phyloP scores from a whole-genome alignment of 2,329 filamentous ascomycete species.

The Fusarium anguioides region DNA sequence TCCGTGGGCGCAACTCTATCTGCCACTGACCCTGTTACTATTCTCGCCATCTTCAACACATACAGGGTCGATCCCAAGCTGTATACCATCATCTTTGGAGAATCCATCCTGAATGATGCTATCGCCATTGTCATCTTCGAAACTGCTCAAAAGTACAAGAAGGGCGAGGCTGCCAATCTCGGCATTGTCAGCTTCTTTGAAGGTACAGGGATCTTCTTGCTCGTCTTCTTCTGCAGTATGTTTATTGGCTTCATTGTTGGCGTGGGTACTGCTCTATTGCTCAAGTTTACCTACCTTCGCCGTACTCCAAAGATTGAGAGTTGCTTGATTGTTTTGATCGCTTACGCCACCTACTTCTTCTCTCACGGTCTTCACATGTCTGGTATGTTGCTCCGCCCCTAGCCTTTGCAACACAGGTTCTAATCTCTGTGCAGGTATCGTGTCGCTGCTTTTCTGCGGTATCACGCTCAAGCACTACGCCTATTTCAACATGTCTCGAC shows the following conservation, averaged over 20 bases:
- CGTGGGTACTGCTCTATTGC: slow-evolving; percentile 83
- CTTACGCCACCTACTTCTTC: slow-evolving; percentile 98
- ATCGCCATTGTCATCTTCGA: slow-evolving; percentile 99
- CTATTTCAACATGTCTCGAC: slow-evolving; percentile 99
- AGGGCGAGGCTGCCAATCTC: slow-evolving; percentile 75
- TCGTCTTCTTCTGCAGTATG: slow-evolving; percentile 95
- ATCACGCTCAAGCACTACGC: slow-evolving; percentile 99
- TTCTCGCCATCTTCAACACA: slow-evolving; percentile 97
- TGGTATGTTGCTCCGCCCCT: slow-evolving; percentile 66
- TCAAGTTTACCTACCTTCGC: slow-evolving; percentile 95
- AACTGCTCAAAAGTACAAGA: slow-evolving; percentile 92
- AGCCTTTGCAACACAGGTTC: not conserved
- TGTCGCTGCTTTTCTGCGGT: slow-evolving; percentile 95
- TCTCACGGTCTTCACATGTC: slow-evolving; percentile 96
- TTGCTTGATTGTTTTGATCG: slow-evolving; percentile 90
- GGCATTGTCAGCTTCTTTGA: slow-evolving; percentile 88
- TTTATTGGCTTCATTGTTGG: slow-evolving; percentile 89
- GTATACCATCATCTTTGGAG: slow-evolving; percentile 98
- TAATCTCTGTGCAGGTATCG: slow-evolving; percentile 76
- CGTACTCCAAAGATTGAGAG: slow-evolving; percentile 97
- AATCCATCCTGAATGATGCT: slow-evolving; percentile 97
- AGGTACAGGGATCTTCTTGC: slow-evolving; percentile 91
- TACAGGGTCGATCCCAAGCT: slow-evolving; percentile 99
- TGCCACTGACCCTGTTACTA: slow-evolving; percentile 96
- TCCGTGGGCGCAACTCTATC: slow-evolving; percentile 96